phyloP scores from a whole-genome alignment of 1,139 yeast species.

The Entelexis paramagnoliae region DNA sequence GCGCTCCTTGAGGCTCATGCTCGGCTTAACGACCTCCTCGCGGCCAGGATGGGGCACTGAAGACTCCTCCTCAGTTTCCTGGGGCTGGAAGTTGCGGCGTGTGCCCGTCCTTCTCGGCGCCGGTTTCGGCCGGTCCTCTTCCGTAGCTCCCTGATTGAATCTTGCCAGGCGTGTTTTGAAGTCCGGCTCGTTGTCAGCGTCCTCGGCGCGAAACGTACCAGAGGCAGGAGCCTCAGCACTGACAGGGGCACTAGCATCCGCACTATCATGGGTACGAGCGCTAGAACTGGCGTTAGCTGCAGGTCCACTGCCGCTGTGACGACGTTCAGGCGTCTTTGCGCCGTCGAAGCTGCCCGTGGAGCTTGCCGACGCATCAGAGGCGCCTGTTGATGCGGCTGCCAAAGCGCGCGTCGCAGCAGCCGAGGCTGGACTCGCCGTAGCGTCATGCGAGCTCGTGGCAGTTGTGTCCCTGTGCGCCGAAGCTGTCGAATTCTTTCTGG shows the following conservation, averaged over 20 bases:
- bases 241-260: no score
- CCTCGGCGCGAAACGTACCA: background rate
- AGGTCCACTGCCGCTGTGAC: background rate
- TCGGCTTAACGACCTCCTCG: slow-evolving; percentile 48
- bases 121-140: slow-evolving; percentile 17
- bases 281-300: background rate
- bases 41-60: slow-evolving; percentile 14
- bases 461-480: no score
- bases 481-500: no score
- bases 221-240: no score
- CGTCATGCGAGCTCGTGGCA: no score
- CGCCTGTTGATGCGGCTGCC: background rate
- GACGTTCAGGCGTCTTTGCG: background rate
- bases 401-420: background rate
- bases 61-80: slow-evolving; percentile 6
- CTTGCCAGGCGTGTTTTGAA: slow-evolving; percentile 24
- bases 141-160: slow-evolving; percentile 19
- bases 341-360: background rate
- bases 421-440: background rate
- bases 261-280: no score
- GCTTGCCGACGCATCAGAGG: background rate
- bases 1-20: slow-evolving; percentile 74
- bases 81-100: slow-evolving; percentile 14
- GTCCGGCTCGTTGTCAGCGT: slow-evolving; percentile 17
- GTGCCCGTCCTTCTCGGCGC: slow-evolving; percentile 17